Base-by-base conservation (phyloP, 164 flowering plant species). In the Echeveria elegans region DNA sequence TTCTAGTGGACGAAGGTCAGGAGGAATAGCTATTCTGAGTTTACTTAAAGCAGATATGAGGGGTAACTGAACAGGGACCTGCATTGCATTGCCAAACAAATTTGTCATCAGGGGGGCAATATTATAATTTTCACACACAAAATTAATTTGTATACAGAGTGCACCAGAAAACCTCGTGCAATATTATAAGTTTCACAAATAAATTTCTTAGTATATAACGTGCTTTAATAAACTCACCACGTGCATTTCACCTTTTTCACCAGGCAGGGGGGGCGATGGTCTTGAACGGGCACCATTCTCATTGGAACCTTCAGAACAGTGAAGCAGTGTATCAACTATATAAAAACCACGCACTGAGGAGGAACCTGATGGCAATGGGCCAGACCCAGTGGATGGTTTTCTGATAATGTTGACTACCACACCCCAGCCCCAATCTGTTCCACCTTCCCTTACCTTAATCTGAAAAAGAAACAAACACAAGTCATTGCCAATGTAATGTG, bases 361-460 rank as follows among this genome's bases (percentile, higher is more conserved):
- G 68, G 84, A 67, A 68, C 75, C 56, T 37, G 79, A 62, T 32
- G 90, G 83, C 77, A 84, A 65, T 43, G 80, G 59, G 36, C 85
- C 80, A 23, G 66, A 58, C 62, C 85, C 81, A 65, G 86, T 64
- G 12, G 92, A 47, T 23, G 89, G 85, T 74, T 79, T 88, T 70
- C 85, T 94, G 56, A 91, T 82, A 72, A 91, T 96, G 82, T 88
- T 91, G 41, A 94, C 96, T 31, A 91, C 97, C 72, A 94, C 96
- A 19, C 97, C 96, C 97, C 99, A 94, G 43, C 97, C 99, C 97
- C 97, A 94, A 65, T 94, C 99, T 34, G 94, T 94, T 62, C 85
- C 88, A 76, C 99, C 99, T 80, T 91, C 99, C 65, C 86, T 83
- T 58, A 94, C 81, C 76, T 83, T 94, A 38, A 94, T 85, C 99